These are phyloP conservation scores for Septoria linicola DNA, from an alignment of 2,329 filamentous ascomycete genomes.

Conservation along the genomic window DNA sequence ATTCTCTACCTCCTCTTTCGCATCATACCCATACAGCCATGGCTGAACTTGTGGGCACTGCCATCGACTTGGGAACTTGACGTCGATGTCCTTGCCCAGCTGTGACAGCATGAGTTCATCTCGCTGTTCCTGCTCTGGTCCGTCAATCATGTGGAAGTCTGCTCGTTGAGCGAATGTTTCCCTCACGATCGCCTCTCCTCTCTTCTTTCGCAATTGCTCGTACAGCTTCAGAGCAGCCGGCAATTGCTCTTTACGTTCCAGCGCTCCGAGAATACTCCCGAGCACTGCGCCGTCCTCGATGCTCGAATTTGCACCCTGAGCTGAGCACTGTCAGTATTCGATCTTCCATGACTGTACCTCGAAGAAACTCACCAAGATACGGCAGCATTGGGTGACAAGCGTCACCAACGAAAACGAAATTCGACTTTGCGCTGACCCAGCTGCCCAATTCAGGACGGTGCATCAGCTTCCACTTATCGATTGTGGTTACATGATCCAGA, in stretches of 20 bases:
- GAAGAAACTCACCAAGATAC: constrained; percentile 37
- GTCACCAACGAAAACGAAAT: constrained; percentile 56
- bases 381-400: constrained; percentile 51
- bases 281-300: constrained; percentile 68
- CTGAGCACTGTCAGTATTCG: constrained; percentile 30
- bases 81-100: constrained; percentile 53
- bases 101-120: constrained; percentile 59
- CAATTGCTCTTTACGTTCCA: constrained; percentile 45
- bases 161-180: constrained; percentile 58
- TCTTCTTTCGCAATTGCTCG: constrained; percentile 48
- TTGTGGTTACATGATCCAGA: constrained; percentile 54
- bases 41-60: constrained; percentile 62
- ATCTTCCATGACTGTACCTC: too few species aligned
- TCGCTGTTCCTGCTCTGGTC: constrained; percentile 57
- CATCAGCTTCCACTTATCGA: constrained; percentile 71
- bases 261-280: constrained; percentile 55
- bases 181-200: constrained; percentile 56
- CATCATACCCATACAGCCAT: constrained; percentile 66
- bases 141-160: constrained; percentile 48
- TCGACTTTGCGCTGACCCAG: constrained; percentile 56
- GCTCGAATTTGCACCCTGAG: constrained; percentile 66
- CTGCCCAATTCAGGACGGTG: constrained; percentile 52
- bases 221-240: constrained; percentile 47
- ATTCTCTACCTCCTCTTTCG: constrained; percentile 51
- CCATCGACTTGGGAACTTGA: constrained; percentile 63